Conservation (phyloP, 2,329 filamentous ascomycete genomes). For the Plenodomus biglobosus region DNA sequence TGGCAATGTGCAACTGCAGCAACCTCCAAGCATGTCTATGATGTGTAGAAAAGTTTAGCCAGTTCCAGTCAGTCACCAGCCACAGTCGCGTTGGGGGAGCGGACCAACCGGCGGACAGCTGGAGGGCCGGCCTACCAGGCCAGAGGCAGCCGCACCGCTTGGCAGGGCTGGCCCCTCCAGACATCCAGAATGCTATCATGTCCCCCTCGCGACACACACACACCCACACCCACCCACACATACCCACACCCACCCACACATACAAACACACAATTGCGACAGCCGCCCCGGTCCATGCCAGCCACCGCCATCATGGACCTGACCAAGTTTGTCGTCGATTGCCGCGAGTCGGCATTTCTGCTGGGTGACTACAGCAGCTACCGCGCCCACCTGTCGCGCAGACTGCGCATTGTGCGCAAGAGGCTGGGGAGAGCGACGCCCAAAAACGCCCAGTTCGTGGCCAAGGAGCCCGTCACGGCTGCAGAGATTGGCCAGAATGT, state of each 20-base stretch:
- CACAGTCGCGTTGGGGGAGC: too few relatives aligned
- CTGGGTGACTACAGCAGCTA: conserved; percentile 89
- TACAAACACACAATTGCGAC: too few relatives aligned
- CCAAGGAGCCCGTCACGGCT: conserved; percentile 69
- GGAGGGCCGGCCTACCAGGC: too few relatives aligned
- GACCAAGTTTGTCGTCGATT: conserved; percentile 77
- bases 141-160: too few relatives aligned
- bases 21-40: conserved; percentile 8
- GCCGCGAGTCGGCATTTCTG: conserved; percentile 79
- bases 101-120: too few relatives aligned
- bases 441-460: conserved; percentile 82
- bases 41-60: conserved; percentile 29
- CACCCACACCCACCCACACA: too few relatives aligned
- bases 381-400: conserved; percentile 74
- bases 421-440: conserved; percentile 81
- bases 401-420: conserved; percentile 79
- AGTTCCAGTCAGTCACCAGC: too few relatives aligned
- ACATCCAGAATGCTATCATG: too few relatives aligned
- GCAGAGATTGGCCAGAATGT: conserved; percentile 73
- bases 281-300: too few relatives aligned
- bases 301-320: conserved; percentile 70
- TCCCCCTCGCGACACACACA: too few relatives aligned
- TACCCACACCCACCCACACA: conserved; percentile 14
- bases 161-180: conserved; percentile 6
- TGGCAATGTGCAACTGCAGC: too few relatives aligned